Conservation (phyloP, 345 rosid species). For the Hibiscus mutabilis region DNA sequence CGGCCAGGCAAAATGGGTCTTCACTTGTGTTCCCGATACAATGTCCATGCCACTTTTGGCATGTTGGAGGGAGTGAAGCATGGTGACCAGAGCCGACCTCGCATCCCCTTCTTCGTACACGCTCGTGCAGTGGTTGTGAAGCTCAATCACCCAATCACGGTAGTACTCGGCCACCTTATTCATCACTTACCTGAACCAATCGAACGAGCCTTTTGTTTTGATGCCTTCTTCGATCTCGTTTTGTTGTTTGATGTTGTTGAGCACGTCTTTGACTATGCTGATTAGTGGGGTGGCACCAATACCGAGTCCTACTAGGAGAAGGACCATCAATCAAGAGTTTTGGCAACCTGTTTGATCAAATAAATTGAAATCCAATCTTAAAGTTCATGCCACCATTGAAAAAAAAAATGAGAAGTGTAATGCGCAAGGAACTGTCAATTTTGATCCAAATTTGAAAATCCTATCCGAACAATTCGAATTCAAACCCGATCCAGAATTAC, state of each 20-base stretch:
- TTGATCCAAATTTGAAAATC: too few relatives aligned
- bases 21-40: constrained; percentile 57
- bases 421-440: too few relatives aligned
- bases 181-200: constrained; percentile 73
- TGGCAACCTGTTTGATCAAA: constrained; percentile 40
- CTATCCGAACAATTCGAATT: too few relatives aligned
- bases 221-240: constrained; percentile 40
- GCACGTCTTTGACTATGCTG: constrained; percentile 60
- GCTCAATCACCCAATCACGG: constrained; percentile 49
- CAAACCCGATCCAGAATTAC: too few relatives aligned
- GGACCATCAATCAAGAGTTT: constrained; percentile 70
- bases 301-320: constrained; percentile 76
- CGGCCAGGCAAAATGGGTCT: constrained; percentile 64
- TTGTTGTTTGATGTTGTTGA: constrained; percentile 63
- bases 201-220: constrained; percentile 51
- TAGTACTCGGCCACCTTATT: constrained; percentile 66
- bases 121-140: constrained; percentile 64
- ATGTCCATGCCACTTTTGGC: constrained; percentile 66
- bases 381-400: too few relatives aligned
- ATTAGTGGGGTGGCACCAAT: too few relatives aligned
- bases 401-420: too few relatives aligned
- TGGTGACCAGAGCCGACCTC: constrained; percentile 59
- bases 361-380: background rate
- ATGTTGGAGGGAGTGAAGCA: constrained; percentile 69
- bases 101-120: constrained; percentile 81